Base-by-base conservation (phyloP, 306 rosid species). In the Myrica gale region DNA sequence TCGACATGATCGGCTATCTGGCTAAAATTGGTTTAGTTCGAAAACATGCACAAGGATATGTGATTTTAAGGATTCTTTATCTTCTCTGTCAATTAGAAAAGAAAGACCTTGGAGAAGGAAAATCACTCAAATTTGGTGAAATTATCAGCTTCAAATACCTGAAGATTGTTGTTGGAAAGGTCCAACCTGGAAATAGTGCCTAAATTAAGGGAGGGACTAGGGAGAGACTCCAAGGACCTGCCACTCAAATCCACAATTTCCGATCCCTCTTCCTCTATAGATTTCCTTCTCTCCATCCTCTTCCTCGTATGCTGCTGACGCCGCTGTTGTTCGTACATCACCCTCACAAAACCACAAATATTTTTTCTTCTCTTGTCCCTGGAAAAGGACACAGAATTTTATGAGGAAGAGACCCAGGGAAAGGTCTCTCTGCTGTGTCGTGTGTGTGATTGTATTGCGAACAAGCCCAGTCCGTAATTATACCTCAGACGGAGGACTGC, bases 141-240 rank as follows among this genome's bases (percentile, higher is more conserved):
- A 50, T 17, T 15, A 23, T 12, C 13, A n/a, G 26, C 41, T 9
- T 0, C 17, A 19, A 9, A 7, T 78, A 91, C 98, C 98, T 89
- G 96, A 56, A 95, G 93, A 80, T 95, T 90, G 84, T 95, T 95
- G 60, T 90, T 95, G 74, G 98, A 95, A 79, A 95, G 96, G 65
- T 95, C 91, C 71, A 95, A 84, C 74, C 89, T 95, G 86, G 88
- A 88, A 83, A 95, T 85, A 75, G 78, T 60, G 0, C 85, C 89
- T 51, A 95, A 54, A 78, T 89, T 89, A 32, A 95, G 85, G 68
- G 90, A 78, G 45, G 97, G 90, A 66, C 78, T 86, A 4, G 97
- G 96, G 74, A 95, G 88, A 53, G 91, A 75, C 0, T 88, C 89
- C 68, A 95, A 84, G 44, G 91, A 88, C 91, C 90, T 71, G 76